Evolutionary conservation across 495 filamentous ascomycete species (phyloP).

Genomic region (Apodospora peruviana): DNA sequence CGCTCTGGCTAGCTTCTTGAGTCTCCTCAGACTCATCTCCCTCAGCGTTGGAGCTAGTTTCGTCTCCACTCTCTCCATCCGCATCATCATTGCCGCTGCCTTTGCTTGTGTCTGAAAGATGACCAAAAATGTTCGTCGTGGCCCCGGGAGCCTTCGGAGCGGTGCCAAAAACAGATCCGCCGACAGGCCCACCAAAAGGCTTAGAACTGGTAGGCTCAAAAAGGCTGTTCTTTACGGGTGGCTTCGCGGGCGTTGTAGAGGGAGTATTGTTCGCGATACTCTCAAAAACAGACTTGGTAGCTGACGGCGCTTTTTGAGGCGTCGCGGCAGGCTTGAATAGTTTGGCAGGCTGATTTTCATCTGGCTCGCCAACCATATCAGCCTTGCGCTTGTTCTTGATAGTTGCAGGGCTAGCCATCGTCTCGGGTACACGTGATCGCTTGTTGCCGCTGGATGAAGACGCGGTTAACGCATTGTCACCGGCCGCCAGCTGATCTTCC

Average conservation of each 20-base stretch:
- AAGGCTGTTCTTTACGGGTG: slow-evolving; percentile 22
- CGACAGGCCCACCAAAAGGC: slow-evolving; percentile 12
- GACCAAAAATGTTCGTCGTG: slow-evolving; percentile 55
- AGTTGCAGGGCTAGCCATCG: slow-evolving; percentile 11
- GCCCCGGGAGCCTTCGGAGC: slow-evolving; percentile 14
- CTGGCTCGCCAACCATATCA: slow-evolving; percentile 31
- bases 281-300: slow-evolving; percentile 41
- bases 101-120: slow-evolving; percentile 51
- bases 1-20: slow-evolving; percentile 27
- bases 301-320: slow-evolving; percentile 35
- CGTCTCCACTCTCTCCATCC: slow-evolving; percentile 40
- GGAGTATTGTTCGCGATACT: slow-evolving; percentile 35
- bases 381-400: slow-evolving; percentile 41
- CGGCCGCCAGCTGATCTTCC: slow-evolving; percentile 33
- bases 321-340: slow-evolving; percentile 45
- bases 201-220: slow-evolving; percentile 14
- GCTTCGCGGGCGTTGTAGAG: slow-evolving; percentile 16
- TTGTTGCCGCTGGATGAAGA: slow-evolving; percentile 36
- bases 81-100: slow-evolving; percentile 39
- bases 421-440: slow-evolving; percentile 32
- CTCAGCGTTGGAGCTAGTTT: slow-evolving; percentile 38
- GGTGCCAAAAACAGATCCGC: slow-evolving; percentile 23
- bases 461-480: slow-evolving; percentile 24
- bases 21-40: slow-evolving; percentile 38
- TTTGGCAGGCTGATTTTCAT: slow-evolving; percentile 55